Conservation (phyloP, 75 land plant species). For the Selaginella moellendorffii region DNA sequence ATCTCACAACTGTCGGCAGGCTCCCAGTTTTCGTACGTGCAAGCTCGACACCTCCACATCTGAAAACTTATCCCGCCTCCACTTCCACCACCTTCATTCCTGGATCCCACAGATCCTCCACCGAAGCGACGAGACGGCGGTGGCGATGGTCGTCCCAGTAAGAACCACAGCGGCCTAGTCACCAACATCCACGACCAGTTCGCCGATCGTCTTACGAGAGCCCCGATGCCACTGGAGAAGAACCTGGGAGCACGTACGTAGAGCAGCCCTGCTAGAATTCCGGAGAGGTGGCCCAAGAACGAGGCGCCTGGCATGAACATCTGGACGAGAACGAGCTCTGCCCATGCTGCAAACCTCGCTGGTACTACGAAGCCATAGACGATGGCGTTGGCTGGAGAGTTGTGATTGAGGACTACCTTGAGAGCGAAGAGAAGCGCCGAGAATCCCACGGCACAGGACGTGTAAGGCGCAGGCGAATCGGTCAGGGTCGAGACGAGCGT, state of each 20-base stretch:
- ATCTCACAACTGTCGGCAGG: constrained; percentile 47
- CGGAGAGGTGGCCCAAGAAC: constrained; percentile 80
- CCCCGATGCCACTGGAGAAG: constrained; percentile 30
- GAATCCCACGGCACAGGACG: constrained; percentile 64
- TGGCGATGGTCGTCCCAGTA: constrained; percentile 13
- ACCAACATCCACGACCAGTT: constrained; percentile 11
- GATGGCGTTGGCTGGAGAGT: constrained; percentile 33
- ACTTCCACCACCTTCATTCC: background rate
- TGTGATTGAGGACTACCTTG: constrained; percentile 68
- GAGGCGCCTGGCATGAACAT: constrained; percentile 81
- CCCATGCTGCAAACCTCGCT: constrained; percentile 81
- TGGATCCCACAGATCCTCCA: constrained; percentile 36
- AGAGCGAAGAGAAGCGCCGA: constrained; percentile 90
- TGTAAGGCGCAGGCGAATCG: constrained; percentile 43
- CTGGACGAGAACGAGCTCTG: constrained; percentile 69
- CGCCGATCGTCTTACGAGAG: constrained; percentile 20
- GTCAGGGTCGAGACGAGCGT: constrained; percentile 35
- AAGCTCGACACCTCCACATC: constrained; percentile 56
- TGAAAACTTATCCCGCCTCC: constrained; percentile 4
- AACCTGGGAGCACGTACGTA: constrained; percentile 30
- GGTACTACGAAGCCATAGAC: constrained; percentile 71
- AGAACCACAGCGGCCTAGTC: constrained; percentile 34
- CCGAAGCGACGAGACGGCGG: constrained; percentile 17
- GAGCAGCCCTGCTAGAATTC: constrained; percentile 69
- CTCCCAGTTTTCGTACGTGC: constrained; percentile 53